Percentiles rank a stretch among this genome's conserved stretches.
phyloP scores from a whole-genome alignment of 2,329 filamentous ascomycete species.

The Botrytis paeoniae region DNA sequence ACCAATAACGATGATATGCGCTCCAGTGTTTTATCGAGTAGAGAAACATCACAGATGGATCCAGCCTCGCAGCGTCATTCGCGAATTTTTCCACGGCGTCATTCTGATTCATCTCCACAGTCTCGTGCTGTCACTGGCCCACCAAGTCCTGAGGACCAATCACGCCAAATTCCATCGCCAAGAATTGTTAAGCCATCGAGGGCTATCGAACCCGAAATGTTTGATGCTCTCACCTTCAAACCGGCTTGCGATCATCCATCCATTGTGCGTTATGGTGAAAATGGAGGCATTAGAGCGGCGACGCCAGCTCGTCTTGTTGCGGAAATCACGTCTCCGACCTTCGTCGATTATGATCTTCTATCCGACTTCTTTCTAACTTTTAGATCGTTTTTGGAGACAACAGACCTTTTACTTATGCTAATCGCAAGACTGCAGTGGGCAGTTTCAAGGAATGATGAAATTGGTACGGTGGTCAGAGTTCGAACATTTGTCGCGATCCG shows the following conservation, averaged over 20 bases:
- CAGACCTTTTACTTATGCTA: slow-evolving; percentile 77
- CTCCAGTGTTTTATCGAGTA: slow-evolving; percentile 57
- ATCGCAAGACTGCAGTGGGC: slow-evolving; percentile 87
- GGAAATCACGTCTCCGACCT: slow-evolving; percentile 92
- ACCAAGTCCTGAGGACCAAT: slow-evolving; percentile 23
- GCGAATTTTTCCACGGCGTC: slow-evolving; percentile 32
- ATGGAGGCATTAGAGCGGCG: slow-evolving; percentile 78
- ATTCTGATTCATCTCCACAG: slow-evolving; percentile 37
- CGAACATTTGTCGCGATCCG: slow-evolving; percentile 91
- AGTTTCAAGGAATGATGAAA: slow-evolving; percentile 72
- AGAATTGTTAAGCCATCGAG: slow-evolving; percentile 27
- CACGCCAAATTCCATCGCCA: slow-evolving; percentile 21
- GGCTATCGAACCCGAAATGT: slow-evolving; percentile 71
- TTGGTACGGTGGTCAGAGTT: slow-evolving; percentile 90
- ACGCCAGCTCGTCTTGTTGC: slow-evolving; percentile 88
- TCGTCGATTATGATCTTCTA: slow-evolving; percentile 93
- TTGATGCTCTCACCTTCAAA: slow-evolving; percentile 74
- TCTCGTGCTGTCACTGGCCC: slow-evolving; percentile 21
- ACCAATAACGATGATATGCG: slow-evolving; percentile 66
- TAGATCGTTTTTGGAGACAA: slow-evolving; percentile 76
- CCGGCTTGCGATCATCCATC: slow-evolving; percentile 74
- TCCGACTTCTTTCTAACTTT: slow-evolving; percentile 98
- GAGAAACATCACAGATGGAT: slow-evolving; percentile 30
- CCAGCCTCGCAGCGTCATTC: slow-evolving; percentile 28
- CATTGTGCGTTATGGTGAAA: slow-evolving; percentile 77